Evolutionary conservation across 2,329 filamentous ascomycete species (phyloP).

Genomic region (Pyricularia grisea): DNA sequence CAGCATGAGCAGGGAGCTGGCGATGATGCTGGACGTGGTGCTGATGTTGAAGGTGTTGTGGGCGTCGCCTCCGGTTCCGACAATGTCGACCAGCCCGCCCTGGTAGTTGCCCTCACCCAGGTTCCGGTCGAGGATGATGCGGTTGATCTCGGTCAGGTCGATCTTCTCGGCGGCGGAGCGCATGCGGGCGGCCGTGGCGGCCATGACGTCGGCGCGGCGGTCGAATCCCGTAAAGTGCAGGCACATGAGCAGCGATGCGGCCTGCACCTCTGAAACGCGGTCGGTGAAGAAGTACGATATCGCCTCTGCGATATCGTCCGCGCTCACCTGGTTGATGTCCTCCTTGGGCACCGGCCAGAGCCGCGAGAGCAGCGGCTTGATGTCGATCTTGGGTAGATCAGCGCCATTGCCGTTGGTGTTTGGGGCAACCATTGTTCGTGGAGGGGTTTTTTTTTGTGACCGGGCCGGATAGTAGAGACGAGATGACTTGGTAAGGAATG

Average conservation of each 20-base stretch:
- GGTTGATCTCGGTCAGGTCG: conserved; percentile 51
- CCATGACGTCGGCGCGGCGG: conserved; percentile 74
- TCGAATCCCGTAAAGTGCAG: conserved; percentile 88
- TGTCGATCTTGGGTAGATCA: conserved; percentile 31
- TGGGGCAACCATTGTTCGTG: not conserved
- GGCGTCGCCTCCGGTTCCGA: conserved; percentile 91
- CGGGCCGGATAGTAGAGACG: not conserved
- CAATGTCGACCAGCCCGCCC: conserved; percentile 90
- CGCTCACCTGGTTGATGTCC: conserved; percentile 41
- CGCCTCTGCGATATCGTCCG: conserved; percentile 80
- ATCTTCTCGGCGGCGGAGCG: conserved; percentile 66
- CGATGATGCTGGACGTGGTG: conserved; percentile 86
- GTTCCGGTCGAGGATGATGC: conserved; percentile 50
- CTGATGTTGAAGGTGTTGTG: conserved; percentile 99
- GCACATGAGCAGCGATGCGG: conserved; percentile 77
- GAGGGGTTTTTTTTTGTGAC: not conserved
- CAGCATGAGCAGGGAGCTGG: conserved; percentile 73
- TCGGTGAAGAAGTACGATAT: conserved; percentile 78
- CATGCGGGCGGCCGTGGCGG: conserved; percentile 78
- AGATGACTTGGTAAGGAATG: not conserved
- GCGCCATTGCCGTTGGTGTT: not conserved
- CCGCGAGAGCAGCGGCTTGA: conserved; percentile 64
- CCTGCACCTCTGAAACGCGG: conserved; percentile 78
- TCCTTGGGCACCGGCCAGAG: conserved; percentile 52
- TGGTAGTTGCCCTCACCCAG: conserved; percentile 63